Conservation (phyloP, 306 rosid genomes). For the Potentilla sterilis region DNA sequence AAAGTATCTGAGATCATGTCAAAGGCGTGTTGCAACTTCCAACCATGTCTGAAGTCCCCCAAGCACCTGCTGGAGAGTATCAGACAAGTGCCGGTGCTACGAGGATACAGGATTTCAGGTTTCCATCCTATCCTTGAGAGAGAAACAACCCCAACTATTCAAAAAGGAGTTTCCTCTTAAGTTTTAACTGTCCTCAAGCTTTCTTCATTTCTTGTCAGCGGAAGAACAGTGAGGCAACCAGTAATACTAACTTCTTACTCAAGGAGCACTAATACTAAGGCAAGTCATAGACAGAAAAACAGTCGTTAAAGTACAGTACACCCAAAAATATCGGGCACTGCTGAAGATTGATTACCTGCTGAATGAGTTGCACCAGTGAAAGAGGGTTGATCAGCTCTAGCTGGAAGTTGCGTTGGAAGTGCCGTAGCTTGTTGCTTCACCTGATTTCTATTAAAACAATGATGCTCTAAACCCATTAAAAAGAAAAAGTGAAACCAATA, state of each 20-base stretch:
- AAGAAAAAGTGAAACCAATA: too few species aligned
- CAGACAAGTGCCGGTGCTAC: not conserved
- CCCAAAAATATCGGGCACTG: not conserved
- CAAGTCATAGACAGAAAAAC: not conserved
- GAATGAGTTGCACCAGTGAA: slow-evolving; percentile 62
- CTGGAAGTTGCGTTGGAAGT: slow-evolving; percentile 88
- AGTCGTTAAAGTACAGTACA: not conserved
- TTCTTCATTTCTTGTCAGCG: not conserved
- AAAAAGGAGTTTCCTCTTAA: not conserved
- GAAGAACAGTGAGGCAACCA: not conserved
- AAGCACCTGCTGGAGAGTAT: too few species aligned
- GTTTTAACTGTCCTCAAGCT: not conserved
- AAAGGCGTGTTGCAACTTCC: not conserved
- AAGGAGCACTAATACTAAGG: not conserved
- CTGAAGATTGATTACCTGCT: slow-evolving; percentile 52
- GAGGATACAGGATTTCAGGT: not conserved
- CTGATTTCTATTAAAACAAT: slow-evolving; percentile 49
- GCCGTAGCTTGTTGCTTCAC: slow-evolving; percentile 49
- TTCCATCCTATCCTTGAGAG: not conserved
- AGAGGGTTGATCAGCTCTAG: slow-evolving; percentile 85
- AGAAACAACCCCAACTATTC: not conserved
- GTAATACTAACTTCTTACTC: not conserved
- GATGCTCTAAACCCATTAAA: too few species aligned
- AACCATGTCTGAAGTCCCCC: too few species aligned
- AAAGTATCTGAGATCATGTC: not conserved